Evolutionary conservation across 176 grass and related monocot genomes (phyloP), one percentile per base, ranked within the genome.

Genomic region (Dendrocalamus sinicus): DNA sequence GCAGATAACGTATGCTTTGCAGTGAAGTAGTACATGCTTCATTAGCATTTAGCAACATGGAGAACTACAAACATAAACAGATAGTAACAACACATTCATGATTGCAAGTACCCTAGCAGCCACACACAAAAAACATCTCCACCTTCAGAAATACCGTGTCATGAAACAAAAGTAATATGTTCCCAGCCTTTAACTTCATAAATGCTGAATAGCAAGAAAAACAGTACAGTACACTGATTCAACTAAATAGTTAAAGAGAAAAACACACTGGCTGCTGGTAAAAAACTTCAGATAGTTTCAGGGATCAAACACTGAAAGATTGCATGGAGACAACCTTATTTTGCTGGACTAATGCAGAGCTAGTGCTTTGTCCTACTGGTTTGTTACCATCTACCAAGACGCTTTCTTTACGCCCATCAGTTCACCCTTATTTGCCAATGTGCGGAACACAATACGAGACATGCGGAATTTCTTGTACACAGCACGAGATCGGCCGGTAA

Each of bases 371-470:
- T 46, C 81, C 84, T 85, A 87, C 57, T 77, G 46, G 45, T 53
- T 23, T 75, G 50, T 58, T 88, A 69, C 22, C 87, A 80, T 84
- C 93, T 95, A 95, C 88, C 90, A 95, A 54, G 93, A 92, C 15
- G 88, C 83, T 80, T 92, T 95, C 76, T 92, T 95, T 58, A 95
- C 45, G 44, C 93, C 93, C 61, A 88, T 83, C 78, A 95, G 53
- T 83, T 89, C 85, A 92, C 90, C 93, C 91, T 90, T 86, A 64
- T 92, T 90, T 83, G 87, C 90, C 75, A 95, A 89, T 67, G 72
- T 43, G 72, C 88, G 90, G 67, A 95, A 95, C 77, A 95, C 39
- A 24, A 95, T 95, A 90, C 85, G 90, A 52, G 93, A 95, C 85
- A 89, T 81, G 67, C 85, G 88, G 75, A 92, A 95, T 69, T 90